Conservation (phyloP, 1,139 yeast genomes). For the Zygosaccharomyces pseudobailii region DNA sequence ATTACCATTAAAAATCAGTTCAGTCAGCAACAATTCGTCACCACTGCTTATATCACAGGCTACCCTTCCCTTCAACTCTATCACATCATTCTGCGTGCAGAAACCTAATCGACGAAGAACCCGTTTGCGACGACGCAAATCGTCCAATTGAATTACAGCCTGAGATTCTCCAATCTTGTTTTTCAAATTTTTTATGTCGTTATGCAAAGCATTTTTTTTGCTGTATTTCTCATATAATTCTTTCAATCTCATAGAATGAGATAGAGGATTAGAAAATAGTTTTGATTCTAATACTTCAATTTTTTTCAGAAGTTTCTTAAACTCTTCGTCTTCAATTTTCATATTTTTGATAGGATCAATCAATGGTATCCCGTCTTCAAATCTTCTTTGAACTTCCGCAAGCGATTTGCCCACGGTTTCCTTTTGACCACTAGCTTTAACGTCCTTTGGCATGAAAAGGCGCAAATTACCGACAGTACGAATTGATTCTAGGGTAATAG, state of each 20-base stretch:
- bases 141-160: slow-evolving; percentile 90
- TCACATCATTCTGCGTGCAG: slow-evolving; percentile 74
- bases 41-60: slow-evolving; percentile 98
- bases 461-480: slow-evolving; percentile 73
- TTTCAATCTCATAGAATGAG: slow-evolving; percentile 56
- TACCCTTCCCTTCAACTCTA: slow-evolving; percentile 90
- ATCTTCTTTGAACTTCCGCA: slow-evolving; percentile 71
- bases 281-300: slow-evolving; percentile 77
- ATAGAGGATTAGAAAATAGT: slow-evolving; percentile 63
- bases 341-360: slow-evolving; percentile 88
- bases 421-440: slow-evolving; percentile 65
- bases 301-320: slow-evolving; percentile 64
- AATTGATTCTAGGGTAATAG: slow-evolving; percentile 77
- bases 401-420: slow-evolving; percentile 72
- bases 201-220: slow-evolving; percentile 56
- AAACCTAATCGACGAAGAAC: slow-evolving; percentile 84
- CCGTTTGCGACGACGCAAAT: slow-evolving; percentile 84
- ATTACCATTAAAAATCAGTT: slow-evolving; percentile 89
- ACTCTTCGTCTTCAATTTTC: slow-evolving; percentile 82
- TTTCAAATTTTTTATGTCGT: slow-evolving; percentile 56
- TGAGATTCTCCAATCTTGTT: slow-evolving; percentile 75
- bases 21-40: slow-evolving; percentile 83
- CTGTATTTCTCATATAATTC: slow-evolving; percentile 62
- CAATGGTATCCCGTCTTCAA: slow-evolving; percentile 84
- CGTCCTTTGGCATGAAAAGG: slow-evolving; percentile 74